phyloP scores from a whole-genome alignment of 257 asterid species.

The Paraleonurus japonicus region DNA sequence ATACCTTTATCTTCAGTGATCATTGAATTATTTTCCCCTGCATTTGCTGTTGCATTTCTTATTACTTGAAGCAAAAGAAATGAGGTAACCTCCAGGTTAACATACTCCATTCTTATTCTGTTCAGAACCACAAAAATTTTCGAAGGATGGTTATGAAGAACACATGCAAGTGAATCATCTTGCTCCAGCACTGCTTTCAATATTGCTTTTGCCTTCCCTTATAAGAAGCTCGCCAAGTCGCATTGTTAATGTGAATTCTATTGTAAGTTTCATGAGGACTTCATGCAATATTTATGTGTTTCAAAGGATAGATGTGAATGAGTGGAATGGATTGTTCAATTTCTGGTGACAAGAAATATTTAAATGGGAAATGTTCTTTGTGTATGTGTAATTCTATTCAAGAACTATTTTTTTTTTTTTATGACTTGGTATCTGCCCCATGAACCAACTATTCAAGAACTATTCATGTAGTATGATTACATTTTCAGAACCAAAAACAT shows the following conservation, averaged over 20 bases:
- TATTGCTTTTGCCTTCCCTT: conserved; percentile 87
- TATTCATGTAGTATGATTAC: not conserved
- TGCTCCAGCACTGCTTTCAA: conserved; percentile 93
- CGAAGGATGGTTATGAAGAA: conserved; percentile 83
- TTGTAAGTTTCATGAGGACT: conserved; percentile 54
- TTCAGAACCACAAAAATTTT: conserved; percentile 84
- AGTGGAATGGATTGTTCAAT: not conserved
- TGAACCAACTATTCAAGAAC: too few species aligned
- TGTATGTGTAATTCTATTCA: not conserved
- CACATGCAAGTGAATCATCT: conserved; percentile 99
- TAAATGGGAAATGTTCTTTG: not conserved
- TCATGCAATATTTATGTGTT: conserved; percentile 8
- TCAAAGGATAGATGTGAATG: conserved; percentile 1
- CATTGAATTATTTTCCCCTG: not conserved
- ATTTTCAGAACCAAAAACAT: conserved; percentile 3
- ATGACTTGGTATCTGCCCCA: too few species aligned
- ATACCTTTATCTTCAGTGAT: not conserved
- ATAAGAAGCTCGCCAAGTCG: conserved; percentile 96
- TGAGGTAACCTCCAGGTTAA: conserved; percentile 18
- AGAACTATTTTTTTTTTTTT: not conserved
- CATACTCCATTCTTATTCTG: conserved; percentile 18
- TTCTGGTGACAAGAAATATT: not conserved
- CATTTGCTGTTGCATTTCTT: not conserved
- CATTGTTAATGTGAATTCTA: conserved; percentile 80
- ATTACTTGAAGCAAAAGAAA: conserved; percentile 4